Evolutionary conservation across 257 asterid genomes (phyloP).

Genomic region (Euphrasia confusa): DNA sequence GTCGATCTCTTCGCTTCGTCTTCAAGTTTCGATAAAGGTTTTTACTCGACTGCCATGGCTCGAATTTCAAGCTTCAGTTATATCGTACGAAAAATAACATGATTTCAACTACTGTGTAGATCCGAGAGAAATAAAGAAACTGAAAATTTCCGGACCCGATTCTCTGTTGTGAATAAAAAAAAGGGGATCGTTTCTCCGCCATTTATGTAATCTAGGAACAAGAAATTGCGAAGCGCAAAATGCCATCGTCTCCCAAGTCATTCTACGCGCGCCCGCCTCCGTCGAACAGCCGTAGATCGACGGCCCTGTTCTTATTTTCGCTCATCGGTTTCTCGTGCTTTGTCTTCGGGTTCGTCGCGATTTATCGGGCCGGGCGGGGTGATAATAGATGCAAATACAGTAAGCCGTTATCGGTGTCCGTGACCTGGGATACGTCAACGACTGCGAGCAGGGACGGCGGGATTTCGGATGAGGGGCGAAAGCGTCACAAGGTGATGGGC

Average conservation of each 20-base stretch:
- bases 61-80: neutral
- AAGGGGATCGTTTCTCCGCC: neutral
- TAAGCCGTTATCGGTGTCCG: constrained; percentile 67
- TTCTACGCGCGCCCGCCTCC: constrained; percentile 62
- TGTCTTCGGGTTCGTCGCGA: constrained; percentile 43
- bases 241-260: constrained; percentile 84
- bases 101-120: constrained; percentile 23
- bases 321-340: constrained; percentile 57
- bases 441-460: constrained; percentile 27
- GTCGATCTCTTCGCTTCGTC: neutral
- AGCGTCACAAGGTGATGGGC: constrained; percentile 83
- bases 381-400: constrained; percentile 33
- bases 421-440: constrained; percentile 65
- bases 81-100: neutral
- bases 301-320: constrained; percentile 35
- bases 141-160: neutral
- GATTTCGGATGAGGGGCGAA: constrained; percentile 36
- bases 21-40: constrained; percentile 1
- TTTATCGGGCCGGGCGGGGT: constrained; percentile 43
- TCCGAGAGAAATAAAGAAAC: constrained; percentile 11
- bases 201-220: too few species aligned
- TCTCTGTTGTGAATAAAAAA: neutral
- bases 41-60: neutral
- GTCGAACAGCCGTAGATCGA: constrained; percentile 46
- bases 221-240: constrained; percentile 11